These are phyloP conservation scores for Aspergillus pseudonomiae DNA, from an alignment of 2,329 filamentous ascomycete genomes.

Conservation along the genomic window DNA sequence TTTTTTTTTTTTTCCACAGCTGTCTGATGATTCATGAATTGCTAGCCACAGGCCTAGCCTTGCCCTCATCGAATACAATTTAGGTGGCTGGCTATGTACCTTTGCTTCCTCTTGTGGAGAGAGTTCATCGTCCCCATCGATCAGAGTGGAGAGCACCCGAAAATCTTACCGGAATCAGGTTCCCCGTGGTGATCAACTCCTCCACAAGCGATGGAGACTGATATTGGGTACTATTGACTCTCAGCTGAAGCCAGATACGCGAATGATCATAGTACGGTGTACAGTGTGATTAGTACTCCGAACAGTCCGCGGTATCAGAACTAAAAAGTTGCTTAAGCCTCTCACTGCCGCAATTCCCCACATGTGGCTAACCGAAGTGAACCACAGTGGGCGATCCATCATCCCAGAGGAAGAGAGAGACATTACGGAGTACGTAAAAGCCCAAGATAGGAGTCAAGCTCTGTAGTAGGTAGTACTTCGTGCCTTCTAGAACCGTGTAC, in stretches of 20 bases:
- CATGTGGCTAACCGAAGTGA: background rate
- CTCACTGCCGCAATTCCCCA: background rate
- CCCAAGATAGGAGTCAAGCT: too few relatives aligned
- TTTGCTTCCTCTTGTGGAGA: background rate
- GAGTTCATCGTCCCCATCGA: constrained; percentile 1
- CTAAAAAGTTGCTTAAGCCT: background rate
- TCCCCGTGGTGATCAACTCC: background rate
- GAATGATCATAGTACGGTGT: background rate
- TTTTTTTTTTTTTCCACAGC: background rate
- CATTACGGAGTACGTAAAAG: too few relatives aligned
- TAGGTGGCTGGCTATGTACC: background rate
- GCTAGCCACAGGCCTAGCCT: constrained; percentile 4
- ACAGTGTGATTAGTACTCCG: background rate
- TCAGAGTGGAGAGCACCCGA: constrained; percentile 7
- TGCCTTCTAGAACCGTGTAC: too few relatives aligned
- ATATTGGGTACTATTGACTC: background rate
- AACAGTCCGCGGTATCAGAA: background rate
- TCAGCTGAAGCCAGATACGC: background rate
- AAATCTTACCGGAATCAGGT: background rate
- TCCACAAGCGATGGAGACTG: background rate
- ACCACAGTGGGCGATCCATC: background rate
- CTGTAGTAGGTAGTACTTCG: too few relatives aligned
- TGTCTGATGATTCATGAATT: background rate
- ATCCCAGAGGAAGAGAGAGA: background rate
- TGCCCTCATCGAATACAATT: background rate